phyloP scores from a whole-genome alignment of 768 basidiomycete genomes.

The Mycena haematopus region DNA sequence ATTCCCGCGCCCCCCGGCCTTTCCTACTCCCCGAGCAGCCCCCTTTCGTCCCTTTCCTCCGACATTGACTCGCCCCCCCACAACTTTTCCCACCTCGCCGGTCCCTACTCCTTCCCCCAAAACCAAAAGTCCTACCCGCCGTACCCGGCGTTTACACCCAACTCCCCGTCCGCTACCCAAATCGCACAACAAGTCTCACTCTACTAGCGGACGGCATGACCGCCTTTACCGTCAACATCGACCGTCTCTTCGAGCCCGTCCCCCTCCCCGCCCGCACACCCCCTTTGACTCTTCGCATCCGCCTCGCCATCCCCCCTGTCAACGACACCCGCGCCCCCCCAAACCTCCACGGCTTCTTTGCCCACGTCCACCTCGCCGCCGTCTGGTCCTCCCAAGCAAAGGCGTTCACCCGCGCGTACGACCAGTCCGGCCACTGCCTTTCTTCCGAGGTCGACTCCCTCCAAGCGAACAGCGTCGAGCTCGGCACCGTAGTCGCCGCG shows the following conservation, averaged over 20 bases:
- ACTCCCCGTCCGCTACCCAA: constrained; percentile 34
- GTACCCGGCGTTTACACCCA: constrained; percentile 19
- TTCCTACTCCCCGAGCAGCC: constrained; percentile 28
- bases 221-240: constrained; percentile 65
- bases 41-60: constrained; percentile 25
- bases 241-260: constrained; percentile 52
- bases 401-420: constrained; percentile 67
- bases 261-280: constrained; percentile 43
- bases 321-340: constrained; percentile 59
- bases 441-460: constrained; percentile 61
- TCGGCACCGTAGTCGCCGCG: constrained; percentile 58
- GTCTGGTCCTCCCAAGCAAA: constrained; percentile 62
- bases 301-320: constrained; percentile 61
- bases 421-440: constrained; percentile 52
- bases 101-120: constrained; percentile 17
- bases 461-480: constrained; percentile 52
- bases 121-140: constrained; percentile 22
- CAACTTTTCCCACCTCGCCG: constrained; percentile 24
- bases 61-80: constrained; percentile 20
- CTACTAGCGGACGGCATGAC: constrained; percentile 75
- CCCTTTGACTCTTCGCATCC: constrained; percentile 60
- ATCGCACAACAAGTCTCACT: constrained; percentile 48
- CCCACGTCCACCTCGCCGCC: constrained; percentile 57
- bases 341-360: constrained; percentile 69
- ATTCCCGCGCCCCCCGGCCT: constrained; percentile 46